These are phyloP conservation scores for Citrus glauca DNA, from an alignment of 345 rosid genomes.

Conservation along the genomic window DNA sequence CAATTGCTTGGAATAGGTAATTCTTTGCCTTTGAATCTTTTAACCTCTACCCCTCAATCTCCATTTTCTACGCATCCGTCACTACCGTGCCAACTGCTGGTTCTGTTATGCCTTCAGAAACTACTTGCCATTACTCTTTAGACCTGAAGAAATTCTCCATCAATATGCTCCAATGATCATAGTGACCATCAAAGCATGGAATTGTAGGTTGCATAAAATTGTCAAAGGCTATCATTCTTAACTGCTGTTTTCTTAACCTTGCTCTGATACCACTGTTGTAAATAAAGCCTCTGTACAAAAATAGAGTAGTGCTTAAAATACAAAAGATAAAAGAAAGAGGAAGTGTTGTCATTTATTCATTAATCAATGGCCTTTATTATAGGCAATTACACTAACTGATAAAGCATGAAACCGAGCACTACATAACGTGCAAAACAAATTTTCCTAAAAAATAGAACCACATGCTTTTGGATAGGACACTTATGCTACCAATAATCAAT, in stretches of 20 bases:
- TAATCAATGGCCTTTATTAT: no score
- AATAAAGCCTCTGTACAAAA: no score
- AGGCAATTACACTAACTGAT: no score
- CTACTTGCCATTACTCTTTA: background rate
- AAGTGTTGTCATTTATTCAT: no score
- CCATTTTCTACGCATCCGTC: background rate
- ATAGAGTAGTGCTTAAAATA: no score
- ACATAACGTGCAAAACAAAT: no score
- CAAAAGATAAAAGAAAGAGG: no score
- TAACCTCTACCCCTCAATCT: background rate
- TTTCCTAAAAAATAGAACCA: no score
- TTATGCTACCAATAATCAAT: no score
- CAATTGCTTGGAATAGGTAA: background rate
- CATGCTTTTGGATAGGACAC: no score
- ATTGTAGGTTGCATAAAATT: background rate
- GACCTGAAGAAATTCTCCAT: background rate
- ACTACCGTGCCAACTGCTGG: background rate
- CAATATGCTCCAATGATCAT: background rate
- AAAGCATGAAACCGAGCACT: no score
- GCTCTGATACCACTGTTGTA: no score
- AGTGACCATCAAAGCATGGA: background rate
- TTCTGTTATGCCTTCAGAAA: background rate
- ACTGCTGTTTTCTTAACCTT: background rate
- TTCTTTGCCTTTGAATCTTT: constrained; percentile 1
- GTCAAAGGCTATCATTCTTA: background rate